These are phyloP conservation scores for Herpetomonas muscarum DNA, from an alignment of 208 protist species.

Conservation along the genomic window DNA sequence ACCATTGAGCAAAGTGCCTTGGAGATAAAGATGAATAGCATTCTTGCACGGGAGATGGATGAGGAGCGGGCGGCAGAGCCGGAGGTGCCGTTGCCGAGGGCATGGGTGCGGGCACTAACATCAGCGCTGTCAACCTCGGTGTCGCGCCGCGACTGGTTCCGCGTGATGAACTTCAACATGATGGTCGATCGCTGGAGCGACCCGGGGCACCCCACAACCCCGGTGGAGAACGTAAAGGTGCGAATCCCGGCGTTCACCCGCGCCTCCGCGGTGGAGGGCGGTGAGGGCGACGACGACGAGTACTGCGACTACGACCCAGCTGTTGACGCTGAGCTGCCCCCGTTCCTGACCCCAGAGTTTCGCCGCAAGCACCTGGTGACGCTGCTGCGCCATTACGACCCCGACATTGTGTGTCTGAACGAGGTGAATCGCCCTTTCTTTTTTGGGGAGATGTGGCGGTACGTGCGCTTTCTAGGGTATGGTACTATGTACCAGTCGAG, in stretches of 20 bases:
- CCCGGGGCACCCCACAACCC: constrained; percentile 21
- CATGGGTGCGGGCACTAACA: constrained; percentile 59
- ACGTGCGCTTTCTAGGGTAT: constrained; percentile 75
- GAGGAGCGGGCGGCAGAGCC: constrained; percentile 3
- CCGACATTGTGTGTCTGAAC: constrained; percentile 75
- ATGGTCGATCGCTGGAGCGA: constrained; percentile 62
- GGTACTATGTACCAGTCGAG: constrained; percentile 77
- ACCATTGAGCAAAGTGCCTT: constrained; percentile 34
- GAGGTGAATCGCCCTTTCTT: constrained; percentile 80
- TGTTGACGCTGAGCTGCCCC: constrained; percentile 41
- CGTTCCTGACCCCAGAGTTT: constrained; percentile 55
- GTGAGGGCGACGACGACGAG: constrained; percentile 11
- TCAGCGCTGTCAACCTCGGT: constrained; percentile 59
- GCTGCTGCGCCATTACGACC: constrained; percentile 65
- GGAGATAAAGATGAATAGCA: constrained; percentile 29
- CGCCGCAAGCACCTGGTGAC: constrained; percentile 57
- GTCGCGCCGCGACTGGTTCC: constrained; percentile 76
- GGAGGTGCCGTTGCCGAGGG: constrained; percentile 41
- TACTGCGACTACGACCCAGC: constrained; percentile 52
- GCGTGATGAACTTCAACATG: constrained; percentile 84
- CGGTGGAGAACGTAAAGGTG: constrained; percentile 48
- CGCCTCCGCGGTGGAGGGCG: neutral
- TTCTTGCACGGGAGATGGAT: constrained; percentile 26
- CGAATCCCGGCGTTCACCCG: constrained; percentile 58
- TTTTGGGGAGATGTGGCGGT: constrained; percentile 53